A percentile compares a stretch with the other conserved stretches of the same genome.
These are phyloP conservation scores for Magnusiomyces suaveolens DNA, from an alignment of 1,139 yeast species.

Conservation along the genomic window DNA sequence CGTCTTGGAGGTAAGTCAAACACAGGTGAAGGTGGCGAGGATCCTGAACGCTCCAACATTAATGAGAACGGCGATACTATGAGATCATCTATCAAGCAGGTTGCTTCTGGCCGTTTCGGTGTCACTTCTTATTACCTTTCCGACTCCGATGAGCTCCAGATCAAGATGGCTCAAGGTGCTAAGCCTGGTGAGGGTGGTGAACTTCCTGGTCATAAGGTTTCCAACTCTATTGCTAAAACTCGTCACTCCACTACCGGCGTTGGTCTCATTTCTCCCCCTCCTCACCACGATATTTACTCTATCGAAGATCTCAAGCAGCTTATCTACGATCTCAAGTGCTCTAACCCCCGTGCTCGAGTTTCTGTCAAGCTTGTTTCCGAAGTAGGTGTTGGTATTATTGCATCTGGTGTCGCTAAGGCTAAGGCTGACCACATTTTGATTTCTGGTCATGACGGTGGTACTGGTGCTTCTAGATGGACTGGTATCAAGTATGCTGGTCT, in stretches of 20 bases:
- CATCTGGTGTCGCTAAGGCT: conserved; percentile 98
- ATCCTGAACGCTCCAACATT: conserved; percentile 76
- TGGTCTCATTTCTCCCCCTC: conserved; percentile 95
- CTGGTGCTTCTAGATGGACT: conserved; percentile 98
- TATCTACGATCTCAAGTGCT: conserved; percentile 90
- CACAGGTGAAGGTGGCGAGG: conserved; percentile 99
- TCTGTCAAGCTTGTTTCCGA: conserved; percentile 94
- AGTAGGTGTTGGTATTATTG: conserved; percentile 98
- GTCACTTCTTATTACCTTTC: conserved; percentile 90
- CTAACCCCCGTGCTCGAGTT: conserved; percentile 94
- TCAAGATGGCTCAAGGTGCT: conserved; percentile 99
- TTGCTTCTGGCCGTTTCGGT: conserved; percentile 97
- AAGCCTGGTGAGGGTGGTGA: conserved; percentile 99
- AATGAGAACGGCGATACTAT: conserved; percentile 87
- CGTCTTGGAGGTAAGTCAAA: conserved; percentile 94
- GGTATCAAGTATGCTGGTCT: conserved; percentile 95
- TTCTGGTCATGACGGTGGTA: conserved; percentile 99
- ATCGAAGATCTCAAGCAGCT: conserved; percentile 96
- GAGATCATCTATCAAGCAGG: conserved; percentile 96
- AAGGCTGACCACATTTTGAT: conserved; percentile 93
- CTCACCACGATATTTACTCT: conserved; percentile 96
- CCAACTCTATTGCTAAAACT: conserved; percentile 81
- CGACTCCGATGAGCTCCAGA: conserved; percentile 95
- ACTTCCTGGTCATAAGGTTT: conserved; percentile 89
- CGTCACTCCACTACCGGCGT: conserved; percentile 97